Base-by-base conservation (phyloP, 2,329 filamentous ascomycete genomes). In the Fusarium nygamai region DNA sequence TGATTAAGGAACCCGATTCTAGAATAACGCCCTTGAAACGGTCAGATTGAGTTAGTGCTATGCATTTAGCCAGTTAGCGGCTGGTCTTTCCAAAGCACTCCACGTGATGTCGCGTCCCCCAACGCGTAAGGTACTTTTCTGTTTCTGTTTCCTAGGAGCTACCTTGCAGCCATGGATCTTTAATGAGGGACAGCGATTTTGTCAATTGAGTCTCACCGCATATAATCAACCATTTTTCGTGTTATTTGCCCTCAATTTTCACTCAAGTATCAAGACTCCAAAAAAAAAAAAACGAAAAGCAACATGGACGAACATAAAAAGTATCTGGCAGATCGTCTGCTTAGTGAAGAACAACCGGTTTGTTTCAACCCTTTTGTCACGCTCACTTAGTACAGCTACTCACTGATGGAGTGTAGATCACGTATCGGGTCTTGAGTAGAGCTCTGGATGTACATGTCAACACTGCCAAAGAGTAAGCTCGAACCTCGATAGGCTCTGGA, bases 381-480 rank as follows among this genome's bases (percentile, higher is more conserved):
- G 38, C 12, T 57, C 44, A 57, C 44, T 56, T 13, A 20, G 22
- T 34, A 17, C 20, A 34, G 22, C 31, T 29, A 39, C 66, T 79
- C n/a, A 46, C 66, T 79, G 66, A 79, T 59, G 33, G 19, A 36
- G 66, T 67, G 66, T 78, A 97, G 95, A 88, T 98, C 78, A 97
- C 94, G 58, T 98, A 98, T 85, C 92, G 95, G 58, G 86, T 92
- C 56, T 85, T 99, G 71, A 96, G 95, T 83, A 90, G 96, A 78
- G 92, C 92, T 44, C 84, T 98, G 61, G 93, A 94, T 78, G 88
- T 98, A 50, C 93, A 98, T 81, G 92, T 93, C 81, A 96, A 97
- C 80, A 86, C 89, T 48, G 96, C 96, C 19, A 99, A 99, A 83
- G 92, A 95, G 95, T 97, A 85, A 74, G 89, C 41, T 4, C 10